These are phyloP conservation scores for Oehlia diaphana DNA, from an alignment of 192 early-diverging fungal genomes.

Conservation along the genomic window DNA sequence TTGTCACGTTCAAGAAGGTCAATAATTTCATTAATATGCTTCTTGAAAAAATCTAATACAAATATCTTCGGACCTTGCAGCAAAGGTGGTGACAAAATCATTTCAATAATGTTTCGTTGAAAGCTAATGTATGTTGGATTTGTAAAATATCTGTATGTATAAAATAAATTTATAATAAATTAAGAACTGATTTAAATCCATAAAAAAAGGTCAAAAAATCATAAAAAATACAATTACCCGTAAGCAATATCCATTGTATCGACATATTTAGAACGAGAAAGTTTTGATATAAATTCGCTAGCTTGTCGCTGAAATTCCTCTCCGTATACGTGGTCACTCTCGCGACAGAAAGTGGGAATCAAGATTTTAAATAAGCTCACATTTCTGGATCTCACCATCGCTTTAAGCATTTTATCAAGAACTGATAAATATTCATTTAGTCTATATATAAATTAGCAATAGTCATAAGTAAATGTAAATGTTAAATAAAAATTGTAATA, in stretches of 20 bases:
- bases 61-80: slow-evolving; percentile 39
- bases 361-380: slow-evolving; percentile 51
- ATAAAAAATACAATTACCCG: slow-evolving; percentile 37
- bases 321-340: slow-evolving; percentile 49
- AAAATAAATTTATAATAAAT: not conserved
- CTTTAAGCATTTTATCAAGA: slow-evolving; percentile 54
- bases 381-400: slow-evolving; percentile 43
- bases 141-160: not conserved
- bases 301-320: slow-evolving; percentile 40
- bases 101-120: slow-evolving; percentile 49
- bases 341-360: slow-evolving; percentile 54
- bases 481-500: not conserved
- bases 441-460: slow-evolving; percentile 21
- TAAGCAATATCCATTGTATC: slow-evolving; percentile 43
- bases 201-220: not conserved
- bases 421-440: slow-evolving; percentile 54
- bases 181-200: not conserved
- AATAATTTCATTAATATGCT: slow-evolving; percentile 56
- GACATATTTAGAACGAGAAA: slow-evolving; percentile 39
- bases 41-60: slow-evolving; percentile 51
- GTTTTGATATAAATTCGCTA: slow-evolving; percentile 37
- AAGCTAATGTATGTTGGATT: slow-evolving; percentile 22
- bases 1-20: slow-evolving; percentile 36
- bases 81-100: slow-evolving; percentile 54
- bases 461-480: not conserved